A percentile compares a stretch with the other conserved stretches of the same genome.
These are phyloP conservation scores for Pleoardoris graminearum DNA, from an alignment of 2,329 filamentous ascomycete species.

Conservation along the genomic window DNA sequence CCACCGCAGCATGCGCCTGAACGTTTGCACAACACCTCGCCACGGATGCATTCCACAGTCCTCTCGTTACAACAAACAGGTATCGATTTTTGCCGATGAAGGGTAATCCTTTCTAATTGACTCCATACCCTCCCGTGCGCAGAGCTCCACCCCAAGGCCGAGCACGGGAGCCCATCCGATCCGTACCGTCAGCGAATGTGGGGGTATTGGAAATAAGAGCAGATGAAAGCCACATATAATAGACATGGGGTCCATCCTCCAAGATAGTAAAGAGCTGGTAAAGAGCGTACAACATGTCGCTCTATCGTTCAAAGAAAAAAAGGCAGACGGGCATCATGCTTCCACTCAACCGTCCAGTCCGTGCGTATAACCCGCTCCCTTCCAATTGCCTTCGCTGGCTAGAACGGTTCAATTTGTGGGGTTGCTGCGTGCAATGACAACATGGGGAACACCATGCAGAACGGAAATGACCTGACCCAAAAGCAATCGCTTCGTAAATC, in stretches of 20 bases:
- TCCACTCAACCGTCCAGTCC: conserved; percentile 24
- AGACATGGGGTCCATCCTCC: background rate
- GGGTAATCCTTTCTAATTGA: conserved; percentile 42
- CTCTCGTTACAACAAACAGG: no score
- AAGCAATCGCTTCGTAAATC: conserved; percentile 47
- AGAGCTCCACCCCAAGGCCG: conserved; percentile 22
- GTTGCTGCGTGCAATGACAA: conserved; percentile 28
- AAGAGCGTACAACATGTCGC: conserved; percentile 8
- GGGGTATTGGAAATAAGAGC: conserved; percentile 23
- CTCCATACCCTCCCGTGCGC: conserved; percentile 17
- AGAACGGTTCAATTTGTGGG: conserved; percentile 36
- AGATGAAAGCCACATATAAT: conserved; percentile 14
- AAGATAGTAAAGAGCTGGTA: no score
- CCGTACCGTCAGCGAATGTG: conserved; percentile 35
- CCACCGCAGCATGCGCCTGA: no score
- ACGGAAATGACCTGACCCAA: conserved; percentile 30
- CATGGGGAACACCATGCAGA: conserved; percentile 36
- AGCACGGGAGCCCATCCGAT: conserved; percentile 15
- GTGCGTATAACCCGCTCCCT: conserved; percentile 26
- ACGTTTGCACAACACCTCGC: no score
- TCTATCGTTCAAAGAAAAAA: conserved; percentile 1
- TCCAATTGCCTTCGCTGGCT: conserved; percentile 26
- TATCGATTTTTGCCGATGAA: conserved; percentile 40
- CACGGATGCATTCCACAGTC: no score
- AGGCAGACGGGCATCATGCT: conserved; percentile 17